Conservation (phyloP, 164 flowering plant genomes). For the Dillenia suffruticosa region DNA sequence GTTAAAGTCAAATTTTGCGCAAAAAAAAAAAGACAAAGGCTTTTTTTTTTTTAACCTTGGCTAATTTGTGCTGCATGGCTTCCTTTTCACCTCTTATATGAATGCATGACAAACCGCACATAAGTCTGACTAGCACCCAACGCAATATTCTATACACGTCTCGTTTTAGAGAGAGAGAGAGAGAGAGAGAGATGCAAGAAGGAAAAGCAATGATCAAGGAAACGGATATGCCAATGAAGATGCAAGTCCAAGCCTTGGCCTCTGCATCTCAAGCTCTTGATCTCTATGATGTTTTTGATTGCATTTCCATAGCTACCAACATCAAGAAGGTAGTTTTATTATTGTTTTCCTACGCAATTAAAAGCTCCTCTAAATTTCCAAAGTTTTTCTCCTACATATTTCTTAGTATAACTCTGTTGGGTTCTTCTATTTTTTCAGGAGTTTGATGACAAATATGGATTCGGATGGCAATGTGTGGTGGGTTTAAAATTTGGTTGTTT, state of each 20-base stretch:
- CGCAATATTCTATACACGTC: too few relatives aligned
- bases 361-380: neutral
- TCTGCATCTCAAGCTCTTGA: slow-evolving; percentile 82
- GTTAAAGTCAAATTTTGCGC: too few relatives aligned
- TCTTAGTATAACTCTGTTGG: neutral
- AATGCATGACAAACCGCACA: too few relatives aligned
- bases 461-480: slow-evolving; percentile 93
- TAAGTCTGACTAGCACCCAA: too few relatives aligned
- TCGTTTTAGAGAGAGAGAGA: too few relatives aligned
- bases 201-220: too few relatives aligned
- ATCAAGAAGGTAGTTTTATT: slow-evolving; percentile 61
- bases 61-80: too few relatives aligned
- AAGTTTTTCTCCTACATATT: slow-evolving; percentile 1
- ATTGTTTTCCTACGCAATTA: neutral
- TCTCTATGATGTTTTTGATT: slow-evolving; percentile 74
- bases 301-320: slow-evolving; percentile 74
- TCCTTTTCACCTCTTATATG: too few relatives aligned
- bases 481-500: slow-evolving; percentile 83
- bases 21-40: too few relatives aligned
- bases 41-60: too few relatives aligned
- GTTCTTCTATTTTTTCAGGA: slow-evolving; percentile 37
- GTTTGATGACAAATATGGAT: slow-evolving; percentile 67
- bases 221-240: slow-evolving; percentile 85
- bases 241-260: slow-evolving; percentile 86
- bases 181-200: too few relatives aligned